Percentiles rank a stretch among this genome's conserved stretches.
Conservation (phyloP, 1,139 yeast genomes). For the Taiozyma sp. region DNA sequence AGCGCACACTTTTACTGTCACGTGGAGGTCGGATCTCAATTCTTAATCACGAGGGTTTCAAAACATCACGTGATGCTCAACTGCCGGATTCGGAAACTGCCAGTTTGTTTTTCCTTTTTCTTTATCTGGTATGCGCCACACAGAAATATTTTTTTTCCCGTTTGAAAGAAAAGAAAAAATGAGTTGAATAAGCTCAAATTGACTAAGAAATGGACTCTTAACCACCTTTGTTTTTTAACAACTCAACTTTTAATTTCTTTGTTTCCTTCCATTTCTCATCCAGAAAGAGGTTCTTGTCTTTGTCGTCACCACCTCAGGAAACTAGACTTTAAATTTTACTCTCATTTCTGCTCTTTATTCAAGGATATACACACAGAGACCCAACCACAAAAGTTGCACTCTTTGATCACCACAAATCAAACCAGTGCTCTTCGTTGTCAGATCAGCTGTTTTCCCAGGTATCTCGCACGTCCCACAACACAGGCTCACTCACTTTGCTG, state of each 20-base stretch:
- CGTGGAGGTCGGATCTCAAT: too few relatives aligned
- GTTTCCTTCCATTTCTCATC: conserved; percentile 6
- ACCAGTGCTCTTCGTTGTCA: too few relatives aligned
- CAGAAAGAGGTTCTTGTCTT: neutral
- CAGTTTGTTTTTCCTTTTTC: too few relatives aligned
- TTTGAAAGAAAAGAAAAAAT: neutral
- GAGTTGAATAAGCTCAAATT: neutral
- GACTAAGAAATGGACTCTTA: neutral
- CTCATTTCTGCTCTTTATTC: neutral
- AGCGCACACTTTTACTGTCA: too few relatives aligned
- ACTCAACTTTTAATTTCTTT: neutral
- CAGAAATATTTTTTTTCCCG: neutral
- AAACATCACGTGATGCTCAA: too few relatives aligned
- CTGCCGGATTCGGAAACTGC: too few relatives aligned
- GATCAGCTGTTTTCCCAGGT: neutral
- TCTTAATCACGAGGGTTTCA: neutral
- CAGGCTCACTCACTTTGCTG: too few relatives aligned
- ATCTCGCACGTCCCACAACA: neutral
- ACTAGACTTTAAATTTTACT: neutral
- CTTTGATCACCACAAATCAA: too few relatives aligned
- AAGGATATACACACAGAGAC: neutral
- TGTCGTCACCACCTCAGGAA: neutral
- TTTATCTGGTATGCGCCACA: neutral
- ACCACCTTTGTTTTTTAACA: neutral
- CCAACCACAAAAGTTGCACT: neutral